phyloP scores from a whole-genome alignment of 768 basidiomycete genomes.

The Austroboletus eburneus region DNA sequence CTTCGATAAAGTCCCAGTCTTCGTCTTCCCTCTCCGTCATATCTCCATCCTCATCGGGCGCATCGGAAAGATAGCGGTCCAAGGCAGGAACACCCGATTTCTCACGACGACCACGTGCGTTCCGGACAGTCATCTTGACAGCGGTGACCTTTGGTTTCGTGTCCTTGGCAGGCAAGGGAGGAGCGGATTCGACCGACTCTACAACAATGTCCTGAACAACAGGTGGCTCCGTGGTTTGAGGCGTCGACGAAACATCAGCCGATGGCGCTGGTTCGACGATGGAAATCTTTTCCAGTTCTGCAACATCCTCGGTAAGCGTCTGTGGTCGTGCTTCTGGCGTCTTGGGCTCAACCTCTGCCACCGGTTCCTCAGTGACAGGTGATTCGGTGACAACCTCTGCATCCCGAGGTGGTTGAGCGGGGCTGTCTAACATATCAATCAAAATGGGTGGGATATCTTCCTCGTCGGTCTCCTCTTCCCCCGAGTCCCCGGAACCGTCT shows the following conservation, averaged over 20 bases:
- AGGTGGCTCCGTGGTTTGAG: constrained; percentile 12
- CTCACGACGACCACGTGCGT: constrained; percentile 54
- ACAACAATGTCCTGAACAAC: background rate
- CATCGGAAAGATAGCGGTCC: constrained; percentile 66
- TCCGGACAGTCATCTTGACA: constrained; percentile 22
- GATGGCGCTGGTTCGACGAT: constrained; percentile 15
- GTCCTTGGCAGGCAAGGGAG: constrained; percentile 31
- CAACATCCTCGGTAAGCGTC: constrained; percentile 28
- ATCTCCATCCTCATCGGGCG: constrained; percentile 40
- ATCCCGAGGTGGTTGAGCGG: constrained; percentile 24
- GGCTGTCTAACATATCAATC: constrained; percentile 18
- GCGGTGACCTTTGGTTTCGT: constrained; percentile 24
- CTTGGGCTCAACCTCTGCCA: constrained; percentile 59
- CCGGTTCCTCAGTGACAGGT: constrained; percentile 28
- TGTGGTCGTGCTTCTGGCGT: constrained; percentile 66
- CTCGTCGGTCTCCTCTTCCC: constrained; percentile 33
- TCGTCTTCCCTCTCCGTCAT: constrained; percentile 57
- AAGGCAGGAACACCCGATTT: constrained; percentile 81
- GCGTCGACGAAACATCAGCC: constrained; percentile 13
- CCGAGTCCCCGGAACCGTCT: constrained; percentile 32
- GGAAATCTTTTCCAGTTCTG: constrained; percentile 12
- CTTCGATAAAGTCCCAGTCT: constrained; percentile 91
- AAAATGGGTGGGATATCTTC: constrained; percentile 33
- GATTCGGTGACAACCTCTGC: constrained; percentile 35
- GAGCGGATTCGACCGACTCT: constrained; percentile 20